Evolutionary conservation across 1,284 basidiomycete species (phyloP), one percentile per base, ranked within the genome.

Genomic region (Puccinia coronata): DNA sequence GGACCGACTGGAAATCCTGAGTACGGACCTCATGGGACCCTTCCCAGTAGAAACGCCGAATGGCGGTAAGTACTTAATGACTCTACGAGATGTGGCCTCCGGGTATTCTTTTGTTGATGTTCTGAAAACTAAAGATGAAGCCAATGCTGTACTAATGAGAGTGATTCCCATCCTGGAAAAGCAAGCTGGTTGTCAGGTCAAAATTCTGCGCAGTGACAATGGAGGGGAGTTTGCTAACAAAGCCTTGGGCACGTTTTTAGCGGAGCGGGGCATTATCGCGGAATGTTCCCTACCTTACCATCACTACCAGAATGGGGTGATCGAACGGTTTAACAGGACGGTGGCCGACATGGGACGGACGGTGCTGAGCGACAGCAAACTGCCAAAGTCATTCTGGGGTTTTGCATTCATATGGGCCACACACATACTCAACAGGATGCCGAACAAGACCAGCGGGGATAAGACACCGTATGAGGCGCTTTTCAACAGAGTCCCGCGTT

Each of bases 251-350:
- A 43, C 2, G 20, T 77, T 49, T 31, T 23, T 78, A 0, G 14
- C 23, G 16, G 4, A 6, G 1, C 34, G 55, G 20, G 75, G 75
- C 0, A 78, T 78, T 16, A 34, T 2, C 0, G n/a, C 59, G 0
- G 47, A 78, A 43, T 34, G 39, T 3, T 25, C 43, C 12, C 6
- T 78, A 6, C 75, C 75, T 0, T 77, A 77, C 34, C 39, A 67
- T 18, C 75, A 77, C 59, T 28, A 77, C 18, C 75, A 77, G 25
- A 65, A 55, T 25, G 63, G 75, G 9, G 1, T 43, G n/a, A 55
- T 69, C 14, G 75, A 78, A 41, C 23, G 75, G 9, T 67, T 49
- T 16, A 78, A 67, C 18, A 8, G 31, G 28, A 78, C 63, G 0
- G 20, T 78, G 0, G 2, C n/a, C 9, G 63, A 51, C n/a, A 67